Base-by-base conservation (phyloP, 202 grass and related monocot species). In the Miscanthus sacchariflorus region DNA sequence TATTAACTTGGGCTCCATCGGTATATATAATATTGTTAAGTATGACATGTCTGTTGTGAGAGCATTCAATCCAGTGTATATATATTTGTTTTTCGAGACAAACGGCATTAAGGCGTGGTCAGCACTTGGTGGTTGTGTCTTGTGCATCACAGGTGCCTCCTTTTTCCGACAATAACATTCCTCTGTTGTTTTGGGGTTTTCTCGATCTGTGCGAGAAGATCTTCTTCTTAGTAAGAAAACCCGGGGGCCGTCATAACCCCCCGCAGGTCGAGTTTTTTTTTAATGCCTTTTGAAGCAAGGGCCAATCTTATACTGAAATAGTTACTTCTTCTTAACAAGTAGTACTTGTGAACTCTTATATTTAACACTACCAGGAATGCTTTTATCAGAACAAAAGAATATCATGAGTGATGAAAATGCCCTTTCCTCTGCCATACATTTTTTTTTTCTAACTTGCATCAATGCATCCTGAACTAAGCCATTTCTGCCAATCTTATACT, bases 71-170 rank as follows among this genome's bases (percentile, higher is more conserved):
- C 97, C 97, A 59, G 44, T 88, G 70, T 99, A 96, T 83, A 95
- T 99, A 30, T 99, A 95, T 90, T 92, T 91, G 21, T 96, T 99
- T 90, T 99, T 99, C 84, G 52, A 77, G 39, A 91, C 69, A 49
- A 99, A 99, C 5, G 88, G 92, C 36, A 46, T 81, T 21, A 96
- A 95, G 87, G 97, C 94, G 81, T 99, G 96, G 96, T 93, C 94
- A 35, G 85, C 96, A 81, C 96, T 99, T 83, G 96, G 96, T 80
- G 97, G 97, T 80, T 99, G 97, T 93, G 94, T 99, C 69, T 84
- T 99, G 81, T 99, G 97, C 81, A 96, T 99, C 78, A 99, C 97
- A 92, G 96, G 96, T 98, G 61, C 46, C 40, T 70, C 38, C 70
- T 83, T 89, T 75, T 39, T 75, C 74, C 17, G 23, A 68, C 28